phyloP scores from a whole-genome alignment of 345 rosid species.

The Microcos paniculata region DNA sequence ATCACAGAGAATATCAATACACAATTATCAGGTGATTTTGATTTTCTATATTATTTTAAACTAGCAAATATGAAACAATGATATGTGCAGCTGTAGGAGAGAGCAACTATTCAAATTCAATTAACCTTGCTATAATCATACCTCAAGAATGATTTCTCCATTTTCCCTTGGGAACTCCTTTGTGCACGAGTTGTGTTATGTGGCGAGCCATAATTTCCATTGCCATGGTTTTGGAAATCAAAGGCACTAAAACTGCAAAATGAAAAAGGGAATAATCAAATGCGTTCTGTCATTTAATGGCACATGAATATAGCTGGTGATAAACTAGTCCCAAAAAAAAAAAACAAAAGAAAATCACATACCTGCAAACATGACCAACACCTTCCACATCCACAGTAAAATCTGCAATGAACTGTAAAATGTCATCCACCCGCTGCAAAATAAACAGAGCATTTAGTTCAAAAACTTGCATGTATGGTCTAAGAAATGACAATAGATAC shows the following conservation, averaged over 20 bases:
- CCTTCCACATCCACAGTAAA: conserved; percentile 88
- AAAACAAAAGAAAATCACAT: conserved; percentile 4
- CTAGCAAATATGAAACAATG: not conserved
- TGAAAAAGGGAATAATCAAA: conserved; percentile 6
- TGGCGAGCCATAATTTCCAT: conserved; percentile 82
- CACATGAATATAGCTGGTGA: not conserved
- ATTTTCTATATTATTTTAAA: not conserved
- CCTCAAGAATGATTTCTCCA: conserved; percentile 99
- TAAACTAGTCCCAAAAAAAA: not conserved
- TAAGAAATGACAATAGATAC: not conserved
- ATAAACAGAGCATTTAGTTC: conserved; percentile 16
- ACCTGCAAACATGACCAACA: conserved; percentile 99
- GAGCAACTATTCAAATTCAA: not conserved
- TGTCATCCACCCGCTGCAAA: conserved; percentile 91
- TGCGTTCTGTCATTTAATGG: not conserved
- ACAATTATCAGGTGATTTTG: not conserved
- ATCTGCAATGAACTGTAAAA: conserved; percentile 82
- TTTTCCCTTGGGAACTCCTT: conserved; percentile 96
- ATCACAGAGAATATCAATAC: not conserved
- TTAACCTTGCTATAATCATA: conserved; percentile 26
- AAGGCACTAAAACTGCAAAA: conserved; percentile 80
- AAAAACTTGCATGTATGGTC: conserved; percentile 7
- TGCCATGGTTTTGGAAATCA: conserved; percentile 86
- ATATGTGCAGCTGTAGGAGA: not conserved
- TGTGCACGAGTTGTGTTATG: conserved; percentile 39